A percentile compares a stretch with the other conserved stretches of the same genome.
phyloP scores from a whole-genome alignment of 1,284 basidiomycete genomes.

The Stygiomarasmius scandens region DNA sequence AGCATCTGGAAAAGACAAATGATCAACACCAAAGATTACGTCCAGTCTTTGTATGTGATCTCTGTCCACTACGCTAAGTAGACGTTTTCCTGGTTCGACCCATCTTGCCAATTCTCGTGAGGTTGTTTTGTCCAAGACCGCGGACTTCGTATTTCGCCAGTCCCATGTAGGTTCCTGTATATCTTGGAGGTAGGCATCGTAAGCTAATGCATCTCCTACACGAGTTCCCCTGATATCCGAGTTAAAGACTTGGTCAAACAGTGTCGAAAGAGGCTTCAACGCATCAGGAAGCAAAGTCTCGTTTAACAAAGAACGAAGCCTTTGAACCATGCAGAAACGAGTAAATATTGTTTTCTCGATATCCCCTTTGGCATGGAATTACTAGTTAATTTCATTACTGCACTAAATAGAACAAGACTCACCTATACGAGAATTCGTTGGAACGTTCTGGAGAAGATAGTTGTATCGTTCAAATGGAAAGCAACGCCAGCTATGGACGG shows the following conservation, averaged over 20 bases:
- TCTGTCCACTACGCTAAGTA: not conserved
- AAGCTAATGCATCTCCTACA: constrained; percentile 17
- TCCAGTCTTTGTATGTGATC: not conserved
- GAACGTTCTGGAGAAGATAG: constrained; percentile 30
- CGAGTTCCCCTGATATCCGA: constrained; percentile 22
- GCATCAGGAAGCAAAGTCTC: constrained; percentile 8
- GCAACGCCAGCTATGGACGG: constrained; percentile 37
- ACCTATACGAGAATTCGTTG: constrained; percentile 36
- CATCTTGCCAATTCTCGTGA: not conserved
- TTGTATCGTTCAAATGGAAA: constrained; percentile 40
- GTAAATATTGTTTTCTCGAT: constrained; percentile 30
- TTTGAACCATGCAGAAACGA: constrained; percentile 26
- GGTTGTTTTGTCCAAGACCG: not conserved
- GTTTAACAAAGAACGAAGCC: constrained; percentile 19
- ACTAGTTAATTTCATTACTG: too few relatives aligned
- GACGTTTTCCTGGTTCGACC: not conserved
- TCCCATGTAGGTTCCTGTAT: not conserved
- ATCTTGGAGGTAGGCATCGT: constrained; percentile 10
- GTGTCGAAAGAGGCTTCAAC: constrained; percentile 9
- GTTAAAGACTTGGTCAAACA: constrained; percentile 15
- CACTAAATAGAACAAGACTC: too few relatives aligned
- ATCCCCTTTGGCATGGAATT: constrained; percentile 24
- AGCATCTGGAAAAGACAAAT: constrained; percentile 1
- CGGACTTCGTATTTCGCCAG: not conserved
- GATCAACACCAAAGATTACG: not conserved